Evolutionary conservation across 1,284 basidiomycete genomes (phyloP).

Genomic region (Rhodofomes roseus): DNA sequence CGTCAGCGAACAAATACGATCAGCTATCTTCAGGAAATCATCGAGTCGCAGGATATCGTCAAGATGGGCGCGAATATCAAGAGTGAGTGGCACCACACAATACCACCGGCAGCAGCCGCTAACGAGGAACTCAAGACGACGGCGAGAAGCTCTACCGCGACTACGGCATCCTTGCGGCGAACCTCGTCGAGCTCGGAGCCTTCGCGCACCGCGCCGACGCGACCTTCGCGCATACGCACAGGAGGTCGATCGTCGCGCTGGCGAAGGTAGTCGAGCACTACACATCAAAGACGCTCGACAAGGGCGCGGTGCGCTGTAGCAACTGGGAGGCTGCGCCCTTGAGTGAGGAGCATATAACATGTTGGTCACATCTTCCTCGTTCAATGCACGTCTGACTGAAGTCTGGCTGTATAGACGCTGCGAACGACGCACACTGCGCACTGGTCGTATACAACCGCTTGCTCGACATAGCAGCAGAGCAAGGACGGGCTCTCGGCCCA

Average conservation of each 20-base stretch:
- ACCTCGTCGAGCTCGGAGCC: conserved; percentile 54
- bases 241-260: conserved; percentile 48
- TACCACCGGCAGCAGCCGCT: neutral
- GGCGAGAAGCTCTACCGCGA: conserved; percentile 58
- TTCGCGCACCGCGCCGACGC: conserved; percentile 48
- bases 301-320: conserved; percentile 48
- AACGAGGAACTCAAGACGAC: conserved; percentile 40
- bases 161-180: conserved; percentile 48
- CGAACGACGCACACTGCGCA: conserved; percentile 56
- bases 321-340: conserved; percentile 53
- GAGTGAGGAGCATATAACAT: conserved; percentile 41
- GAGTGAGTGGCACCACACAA: too few relatives aligned
- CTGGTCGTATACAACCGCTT: conserved; percentile 46
- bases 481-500: conserved; percentile 25
- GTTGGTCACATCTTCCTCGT: conserved; percentile 29
- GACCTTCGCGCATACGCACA: conserved; percentile 30
- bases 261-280: conserved; percentile 52
- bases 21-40: conserved; percentile 35
- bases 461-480: conserved; percentile 31
- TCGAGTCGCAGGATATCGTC: conserved; percentile 40
- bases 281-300: conserved; percentile 42
- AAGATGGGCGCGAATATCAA: conserved; percentile 62
- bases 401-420: conserved; percentile 42
- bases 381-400: neutral
- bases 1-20: neutral